Evolutionary conservation across 768 basidiomycete genomes (phyloP), one percentile per base, ranked within the genome.

Genomic region (Tulasnella sp.): DNA sequence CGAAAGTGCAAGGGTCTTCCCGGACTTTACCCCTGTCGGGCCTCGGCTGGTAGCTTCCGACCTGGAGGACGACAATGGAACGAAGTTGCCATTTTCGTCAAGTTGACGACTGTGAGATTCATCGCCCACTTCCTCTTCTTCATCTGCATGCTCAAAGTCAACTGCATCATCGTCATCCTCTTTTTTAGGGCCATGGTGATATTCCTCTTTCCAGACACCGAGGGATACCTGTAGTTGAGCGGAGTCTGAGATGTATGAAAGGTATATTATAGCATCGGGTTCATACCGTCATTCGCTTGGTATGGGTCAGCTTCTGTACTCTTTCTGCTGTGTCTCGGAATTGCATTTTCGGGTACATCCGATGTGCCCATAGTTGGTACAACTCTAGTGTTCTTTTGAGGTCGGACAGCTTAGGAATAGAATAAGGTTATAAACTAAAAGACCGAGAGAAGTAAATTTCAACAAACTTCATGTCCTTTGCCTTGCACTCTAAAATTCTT

Each of bases 291-390:
- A 96, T 84, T 12, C 84, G 76, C 45, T 78, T 78, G 5, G 84
- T 81, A 58, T 85, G 84, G 61, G 88, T 95, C 9, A 95, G 64
- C 58, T 82, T 87, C 69, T 99, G 93, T 8, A 98, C 77, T 8
- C 83, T 74, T 28, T 77, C 68, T 4, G 93, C 78, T 0, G 90
- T 93, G 60, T 95, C 91, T 39, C 72, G 72, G 64, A 98, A 95
- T 34, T 82, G 79, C 3, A 77, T 81, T 60, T 83, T 88, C 4
- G 95, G 95, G 62, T 83, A 92, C 71, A 99, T 72, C 59, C 74
- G 76, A 67, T 98, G 95, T 3, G 89, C 75, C 95, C 95, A 99
- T 59, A 90, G 84, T 60, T 91, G 89, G 62, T 98, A 98, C 31
- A 84, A 68, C 55, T 80, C 77, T 48, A 98, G 69, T 12, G 96